A percentile compares a stretch with the other conserved stretches of the same genome.
Evolutionary conservation across 192 early-diverging fungal genomes (phyloP).

Genomic region (Coemansia umbellata): DNA sequence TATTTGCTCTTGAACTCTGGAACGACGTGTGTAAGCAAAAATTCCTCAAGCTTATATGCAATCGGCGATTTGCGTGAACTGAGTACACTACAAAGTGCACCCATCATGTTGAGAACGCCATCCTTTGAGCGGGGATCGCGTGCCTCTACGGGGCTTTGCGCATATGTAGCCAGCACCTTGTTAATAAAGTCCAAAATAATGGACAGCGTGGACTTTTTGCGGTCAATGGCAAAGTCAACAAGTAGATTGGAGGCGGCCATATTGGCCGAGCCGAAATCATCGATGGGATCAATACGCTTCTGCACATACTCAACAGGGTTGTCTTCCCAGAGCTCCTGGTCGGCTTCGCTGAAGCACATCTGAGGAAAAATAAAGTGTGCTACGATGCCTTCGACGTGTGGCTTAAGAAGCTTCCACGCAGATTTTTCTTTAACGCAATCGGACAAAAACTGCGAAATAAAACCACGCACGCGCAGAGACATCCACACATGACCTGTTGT

Average conservation of each 20-base stretch:
- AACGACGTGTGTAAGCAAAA: constrained; percentile 82
- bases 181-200: constrained; percentile 79
- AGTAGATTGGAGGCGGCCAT: constrained; percentile 75
- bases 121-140: constrained; percentile 79
- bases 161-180: constrained; percentile 64
- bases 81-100: constrained; percentile 63
- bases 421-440: constrained; percentile 84
- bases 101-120: constrained; percentile 88
- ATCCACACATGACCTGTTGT: constrained; percentile 70
- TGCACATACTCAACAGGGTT: constrained; percentile 92
- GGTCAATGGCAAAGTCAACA: constrained; percentile 68
- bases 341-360: constrained; percentile 80
- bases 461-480: constrained; percentile 63
- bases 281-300: constrained; percentile 72
- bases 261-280: constrained; percentile 78
- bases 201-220: constrained; percentile 75
- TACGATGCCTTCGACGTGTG: constrained; percentile 75
- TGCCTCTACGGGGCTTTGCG: constrained; percentile 61
- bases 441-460: constrained; percentile 70
- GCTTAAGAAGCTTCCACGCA: constrained; percentile 89
- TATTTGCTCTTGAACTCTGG: constrained; percentile 85
- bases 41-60: constrained; percentile 71
- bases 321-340: constrained; percentile 88
- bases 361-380: constrained; percentile 91
- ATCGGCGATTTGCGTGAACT: constrained; percentile 73